Base-by-base conservation (phyloP, 352 stramenopile species). In the Globisporangium viniferum region DNA sequence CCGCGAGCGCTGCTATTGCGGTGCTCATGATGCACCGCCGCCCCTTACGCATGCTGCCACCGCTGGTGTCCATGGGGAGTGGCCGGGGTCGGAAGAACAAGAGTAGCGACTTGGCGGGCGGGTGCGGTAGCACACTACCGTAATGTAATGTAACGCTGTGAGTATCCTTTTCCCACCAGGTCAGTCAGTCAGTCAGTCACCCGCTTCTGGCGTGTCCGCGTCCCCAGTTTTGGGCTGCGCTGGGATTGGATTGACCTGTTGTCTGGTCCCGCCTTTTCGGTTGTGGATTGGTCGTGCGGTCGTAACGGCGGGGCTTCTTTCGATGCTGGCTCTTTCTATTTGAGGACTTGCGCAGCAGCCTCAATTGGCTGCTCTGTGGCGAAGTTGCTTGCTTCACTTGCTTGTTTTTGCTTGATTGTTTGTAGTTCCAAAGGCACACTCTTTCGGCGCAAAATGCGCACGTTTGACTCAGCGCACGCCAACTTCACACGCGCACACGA, bases 41-140 rank as follows among this genome's bases (percentile, higher is more conserved):
- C 44, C 18, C 44, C 44, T 10, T 51, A 14, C 58, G 61, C 81
- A 90, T 27, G 58, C n/a, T 24, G 54, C 69, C 80, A 18, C 72
- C 64, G 22, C 78, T 67, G 20, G 74, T 14, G 54, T 41, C 54
- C 54, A 60, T 60, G 54, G 6, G 27, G 18, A 39, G n/a, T 36
- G 24, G 51, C 44, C 14, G 27, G 51, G 53, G 53, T 51, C 53
- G 53, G 53, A 59, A 59, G 53, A 59, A 24, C 6, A 27, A 39
- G 44, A 51, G 44, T 39, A 15, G 24, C 27, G 12, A 57, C 51
- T 57, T 29, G 51, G 22, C 24, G 6, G 6, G 18, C 39, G 44
- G 44, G 44, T n/a, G 6, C 41, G 24, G 24, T 24, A 0, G 41
- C 18, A 15, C 36, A 8, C 8, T 24, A 54, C 46, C 5, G 7